A percentile compares a stretch with the other conserved stretches of the same genome.
phyloP scores from a whole-genome alignment of 2,329 filamentous ascomycete genomes.

The Calonectria leucothoes region DNA sequence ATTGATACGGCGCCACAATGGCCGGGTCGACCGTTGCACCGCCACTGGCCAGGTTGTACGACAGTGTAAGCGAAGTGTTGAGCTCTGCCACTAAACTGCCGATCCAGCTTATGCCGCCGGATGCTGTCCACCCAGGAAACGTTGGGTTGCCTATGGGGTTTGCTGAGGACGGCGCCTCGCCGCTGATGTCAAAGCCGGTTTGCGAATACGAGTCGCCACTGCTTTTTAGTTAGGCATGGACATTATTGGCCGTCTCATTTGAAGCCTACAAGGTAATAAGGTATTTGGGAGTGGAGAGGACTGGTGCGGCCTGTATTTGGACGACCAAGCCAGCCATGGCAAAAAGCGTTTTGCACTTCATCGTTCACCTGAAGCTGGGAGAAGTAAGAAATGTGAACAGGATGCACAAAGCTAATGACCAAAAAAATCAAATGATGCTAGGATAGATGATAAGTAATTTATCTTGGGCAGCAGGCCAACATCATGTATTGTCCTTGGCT shows the following conservation, averaged over 20 bases:
- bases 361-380: not conserved
- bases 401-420: no score
- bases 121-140: conserved; percentile 62
- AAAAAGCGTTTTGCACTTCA: not conserved
- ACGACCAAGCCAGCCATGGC: not conserved
- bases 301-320: not conserved
- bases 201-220: conserved; percentile 49
- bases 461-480: not conserved
- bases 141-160: conserved; percentile 73
- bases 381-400: not conserved
- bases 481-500: not conserved
- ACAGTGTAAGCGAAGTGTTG: conserved; percentile 56
- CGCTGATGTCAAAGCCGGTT: conserved; percentile 64
- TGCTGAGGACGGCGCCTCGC: conserved; percentile 60
- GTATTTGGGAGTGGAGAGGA: conserved; percentile 14
- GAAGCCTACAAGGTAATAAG: conserved; percentile 35
- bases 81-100: conserved; percentile 59
- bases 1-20: conserved; percentile 65
- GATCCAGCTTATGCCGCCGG: conserved; percentile 64
- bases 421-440: not conserved
- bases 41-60: conserved; percentile 66
- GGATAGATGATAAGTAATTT: not conserved
- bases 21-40: conserved; percentile 64
- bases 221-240: not conserved
- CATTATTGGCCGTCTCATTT: rapidly evolving